phyloP scores from a whole-genome alignment of 108 stramenopile species.

The Poteriospumella lacustris region DNA sequence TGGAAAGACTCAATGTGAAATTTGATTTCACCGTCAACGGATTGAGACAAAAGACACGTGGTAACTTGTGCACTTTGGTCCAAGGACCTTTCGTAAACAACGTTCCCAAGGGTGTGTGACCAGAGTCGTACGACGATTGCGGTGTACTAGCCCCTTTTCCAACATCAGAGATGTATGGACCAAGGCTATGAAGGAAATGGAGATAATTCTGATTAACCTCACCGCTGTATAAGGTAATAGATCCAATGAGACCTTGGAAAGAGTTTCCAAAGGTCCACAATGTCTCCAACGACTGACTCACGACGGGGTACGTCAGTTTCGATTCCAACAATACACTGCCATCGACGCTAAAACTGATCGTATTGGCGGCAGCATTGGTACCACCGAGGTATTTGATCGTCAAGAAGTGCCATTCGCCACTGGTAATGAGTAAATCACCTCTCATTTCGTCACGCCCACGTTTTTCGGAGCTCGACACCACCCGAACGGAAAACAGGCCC shows the following conservation, averaged over 20 bases:
- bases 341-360: not conserved
- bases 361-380: not conserved
- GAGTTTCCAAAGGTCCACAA: constrained; percentile 1
- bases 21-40: not conserved
- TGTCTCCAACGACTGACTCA: not conserved
- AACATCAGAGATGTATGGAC: constrained; percentile 20
- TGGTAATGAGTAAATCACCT: not conserved
- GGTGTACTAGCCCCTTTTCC: not conserved
- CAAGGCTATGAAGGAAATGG: not conserved
- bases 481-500: not conserved
- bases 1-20: too few species aligned
- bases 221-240: not conserved
- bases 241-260: not conserved
- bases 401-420: not conserved
- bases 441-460: not conserved
- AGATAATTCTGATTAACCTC: not conserved
- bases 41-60: not conserved
- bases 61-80: not conserved
- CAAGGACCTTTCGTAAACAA: constrained; percentile 10
- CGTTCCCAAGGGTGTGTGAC: constrained; percentile 4
- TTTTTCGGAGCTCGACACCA: not conserved
- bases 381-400: constrained; percentile 5
- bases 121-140: constrained; percentile 13
- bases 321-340: not conserved
- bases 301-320: not conserved